These are phyloP conservation scores for Penicilliopsis zonata DNA, from an alignment of 495 filamentous ascomycete genomes.

Conservation along the genomic window DNA sequence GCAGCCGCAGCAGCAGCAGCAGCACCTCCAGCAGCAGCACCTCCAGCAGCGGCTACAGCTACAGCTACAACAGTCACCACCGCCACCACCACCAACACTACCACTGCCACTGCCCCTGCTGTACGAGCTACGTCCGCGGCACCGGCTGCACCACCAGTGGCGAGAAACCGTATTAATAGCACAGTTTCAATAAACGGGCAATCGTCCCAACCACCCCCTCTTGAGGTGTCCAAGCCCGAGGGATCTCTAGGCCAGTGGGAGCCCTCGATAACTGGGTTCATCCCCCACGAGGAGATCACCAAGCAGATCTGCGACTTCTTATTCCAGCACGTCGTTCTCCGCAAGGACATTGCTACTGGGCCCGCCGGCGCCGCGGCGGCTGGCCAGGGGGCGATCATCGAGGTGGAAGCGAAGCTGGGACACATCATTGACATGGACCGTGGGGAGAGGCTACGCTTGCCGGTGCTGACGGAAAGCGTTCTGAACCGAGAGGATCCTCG, in stretches of 20 bases:
- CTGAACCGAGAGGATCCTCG: slow-evolving; percentile 39
- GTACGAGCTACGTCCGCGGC: slow-evolving; percentile 9
- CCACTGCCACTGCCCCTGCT: slow-evolving; percentile 11
- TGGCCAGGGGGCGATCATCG: slow-evolving; percentile 58
- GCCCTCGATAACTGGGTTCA: slow-evolving; percentile 50
- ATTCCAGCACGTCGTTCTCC: slow-evolving; percentile 51
- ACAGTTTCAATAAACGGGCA: slow-evolving; percentile 7
- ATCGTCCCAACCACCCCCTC: slow-evolving; percentile 5
- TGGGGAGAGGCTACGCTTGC: slow-evolving; percentile 51
- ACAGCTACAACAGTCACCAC: too few relatives aligned
- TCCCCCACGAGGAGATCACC: slow-evolving; percentile 56
- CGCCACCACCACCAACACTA: too few relatives aligned
- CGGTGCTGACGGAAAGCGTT: slow-evolving; percentile 54
- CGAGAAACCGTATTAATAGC: slow-evolving; percentile 7
- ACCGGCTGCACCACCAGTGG: slow-evolving; percentile 9
- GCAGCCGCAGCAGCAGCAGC: slow-evolving; percentile 8
- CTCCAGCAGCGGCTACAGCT: slow-evolving; percentile 9
- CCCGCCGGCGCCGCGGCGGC: slow-evolving; percentile 32
- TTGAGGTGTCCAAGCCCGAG: too few relatives aligned
- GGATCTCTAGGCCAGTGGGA: slow-evolving; percentile 57
- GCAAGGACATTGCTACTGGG: slow-evolving; percentile 37
- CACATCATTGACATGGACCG: slow-evolving; percentile 60
- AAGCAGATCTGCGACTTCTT: slow-evolving; percentile 64
- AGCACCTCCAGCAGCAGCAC: slow-evolving; percentile 9
- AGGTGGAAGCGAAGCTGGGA: slow-evolving; percentile 88